Evolutionary conservation across 1,284 basidiomycete genomes (phyloP).

Genomic region (Cryptococcus deneoformans): DNA sequence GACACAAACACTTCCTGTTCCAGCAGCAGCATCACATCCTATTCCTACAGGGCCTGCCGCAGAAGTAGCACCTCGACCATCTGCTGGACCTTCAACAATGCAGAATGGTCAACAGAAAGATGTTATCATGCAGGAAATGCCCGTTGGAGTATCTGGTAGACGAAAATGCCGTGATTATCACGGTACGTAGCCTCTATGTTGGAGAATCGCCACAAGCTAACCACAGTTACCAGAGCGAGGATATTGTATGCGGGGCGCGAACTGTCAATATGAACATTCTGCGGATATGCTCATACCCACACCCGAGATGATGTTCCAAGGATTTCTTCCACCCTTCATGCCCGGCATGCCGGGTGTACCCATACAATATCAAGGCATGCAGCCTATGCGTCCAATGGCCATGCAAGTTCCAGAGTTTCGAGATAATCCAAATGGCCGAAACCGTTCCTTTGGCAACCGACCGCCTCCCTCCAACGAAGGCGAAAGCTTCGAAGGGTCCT

Average conservation of each 20-base stretch:
- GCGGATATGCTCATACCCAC: slow-evolving; percentile 53
- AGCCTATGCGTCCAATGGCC: slow-evolving; percentile 55
- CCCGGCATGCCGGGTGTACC: slow-evolving; percentile 10
- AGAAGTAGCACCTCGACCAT: not conserved
- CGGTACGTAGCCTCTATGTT: slow-evolving; percentile 58
- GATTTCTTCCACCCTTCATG: slow-evolving; percentile 37
- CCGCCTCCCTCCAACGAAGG: not conserved
- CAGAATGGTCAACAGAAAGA: slow-evolving; percentile 3
- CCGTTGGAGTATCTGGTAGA: slow-evolving; percentile 7
- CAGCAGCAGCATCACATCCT: slow-evolving; percentile 30
- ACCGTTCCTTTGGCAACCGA: too few relatives aligned
- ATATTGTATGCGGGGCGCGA: slow-evolving; percentile 84
- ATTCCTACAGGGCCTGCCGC: slow-evolving; percentile 15
- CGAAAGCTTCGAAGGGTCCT: slow-evolving; percentile 26
- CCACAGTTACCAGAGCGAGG: slow-evolving; percentile 63
- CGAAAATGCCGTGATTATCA: slow-evolving; percentile 76
- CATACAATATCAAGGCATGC: not conserved
- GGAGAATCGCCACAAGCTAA: slow-evolving; percentile 3
- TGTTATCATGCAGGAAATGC: slow-evolving; percentile 1
- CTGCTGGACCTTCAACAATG: slow-evolving; percentile 26
- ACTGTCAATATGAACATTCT: slow-evolving; percentile 88
- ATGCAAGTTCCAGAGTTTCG: slow-evolving; percentile 35
- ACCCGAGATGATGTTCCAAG: slow-evolving; percentile 51
- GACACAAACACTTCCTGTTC: slow-evolving; percentile 31
- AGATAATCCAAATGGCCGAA: slow-evolving; percentile 1